phyloP scores from a whole-genome alignment of 2,329 filamentous ascomycete genomes.

The Calonectria hongkongensis region DNA sequence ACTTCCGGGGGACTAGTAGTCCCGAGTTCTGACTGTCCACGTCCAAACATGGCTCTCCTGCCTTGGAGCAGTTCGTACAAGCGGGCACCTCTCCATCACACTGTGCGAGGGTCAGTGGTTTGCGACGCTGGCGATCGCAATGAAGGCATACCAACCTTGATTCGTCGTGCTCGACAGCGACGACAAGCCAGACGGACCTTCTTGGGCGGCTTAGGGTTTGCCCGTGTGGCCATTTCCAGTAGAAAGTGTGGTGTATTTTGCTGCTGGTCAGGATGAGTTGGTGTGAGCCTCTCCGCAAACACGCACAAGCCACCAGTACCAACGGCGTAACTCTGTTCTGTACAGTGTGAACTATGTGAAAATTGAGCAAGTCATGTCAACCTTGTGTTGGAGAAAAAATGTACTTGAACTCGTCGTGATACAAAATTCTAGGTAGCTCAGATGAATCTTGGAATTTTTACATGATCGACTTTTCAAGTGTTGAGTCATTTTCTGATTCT shows the following conservation, averaged over 20 bases:
- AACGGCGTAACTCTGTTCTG: background rate
- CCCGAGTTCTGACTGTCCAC: slow-evolving; percentile 61
- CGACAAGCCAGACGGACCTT: slow-evolving; percentile 63
- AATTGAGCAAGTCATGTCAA: background rate
- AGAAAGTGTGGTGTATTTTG: background rate
- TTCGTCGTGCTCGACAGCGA: slow-evolving; percentile 60
- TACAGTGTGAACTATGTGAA: background rate
- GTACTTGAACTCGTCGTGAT: too few species aligned
- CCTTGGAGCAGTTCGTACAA: slow-evolving; percentile 61
- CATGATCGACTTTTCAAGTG: too few species aligned
- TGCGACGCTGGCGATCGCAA: background rate
- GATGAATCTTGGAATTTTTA: too few species aligned
- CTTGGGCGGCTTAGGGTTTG: slow-evolving; percentile 47
- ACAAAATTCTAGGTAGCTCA: too few species aligned
- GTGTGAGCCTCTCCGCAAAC: background rate
- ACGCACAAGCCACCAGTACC: slow-evolving; percentile 5
- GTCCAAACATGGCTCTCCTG: slow-evolving; percentile 59
- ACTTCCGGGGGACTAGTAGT: slow-evolving; percentile 60
- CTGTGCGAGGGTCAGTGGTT: slow-evolving; percentile 43
- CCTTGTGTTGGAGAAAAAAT: background rate
- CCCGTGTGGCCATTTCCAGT: slow-evolving; percentile 32
- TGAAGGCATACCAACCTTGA: slow-evolving; percentile 56
- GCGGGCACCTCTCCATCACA: slow-evolving; percentile 62
- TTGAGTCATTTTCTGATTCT: too few species aligned
- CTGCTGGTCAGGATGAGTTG: background rate